Evolutionary conservation across 176 grass and related monocot genomes (phyloP).

Genomic region (Carex parvula): DNA sequence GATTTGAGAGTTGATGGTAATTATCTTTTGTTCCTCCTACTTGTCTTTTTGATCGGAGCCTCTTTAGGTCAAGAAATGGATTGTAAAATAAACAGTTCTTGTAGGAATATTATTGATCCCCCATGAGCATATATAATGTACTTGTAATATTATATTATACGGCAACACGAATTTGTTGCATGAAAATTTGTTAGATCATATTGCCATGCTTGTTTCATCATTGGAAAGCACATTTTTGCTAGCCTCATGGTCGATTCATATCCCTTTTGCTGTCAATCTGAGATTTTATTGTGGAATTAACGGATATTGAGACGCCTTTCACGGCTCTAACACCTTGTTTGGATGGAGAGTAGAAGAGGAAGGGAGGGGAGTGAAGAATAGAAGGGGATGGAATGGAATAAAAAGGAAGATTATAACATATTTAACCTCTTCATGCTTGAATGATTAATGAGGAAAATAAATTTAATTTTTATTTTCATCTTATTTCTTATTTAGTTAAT

Average conservation of each 20-base stretch:
- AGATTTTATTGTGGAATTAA: background rate
- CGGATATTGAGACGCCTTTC: background rate
- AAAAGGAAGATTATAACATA: too few relatives aligned
- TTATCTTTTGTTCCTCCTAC: conserved; percentile 1
- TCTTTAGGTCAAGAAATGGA: background rate
- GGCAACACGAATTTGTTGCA: background rate
- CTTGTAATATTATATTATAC: background rate
- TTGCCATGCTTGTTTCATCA: background rate
- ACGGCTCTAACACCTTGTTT: background rate
- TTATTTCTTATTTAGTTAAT: too few relatives aligned
- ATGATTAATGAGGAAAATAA: too few relatives aligned
- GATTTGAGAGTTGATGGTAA: background rate
- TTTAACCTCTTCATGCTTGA: too few relatives aligned
- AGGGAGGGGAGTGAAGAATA: too few relatives aligned
- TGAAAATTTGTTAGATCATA: background rate
- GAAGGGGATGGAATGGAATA: too few relatives aligned
- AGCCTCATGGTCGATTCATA: background rate
- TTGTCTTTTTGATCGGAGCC: background rate
- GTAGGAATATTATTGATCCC: conserved; percentile 1
- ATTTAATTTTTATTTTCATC: too few relatives aligned
- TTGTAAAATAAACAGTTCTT: conserved; percentile 22
- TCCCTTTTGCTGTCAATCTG: background rate
- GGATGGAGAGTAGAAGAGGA: too few relatives aligned
- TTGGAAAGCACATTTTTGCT: background rate
- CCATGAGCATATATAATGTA: background rate